phyloP scores from a whole-genome alignment of 75 land plant genomes.

The Picea glauca region DNA sequence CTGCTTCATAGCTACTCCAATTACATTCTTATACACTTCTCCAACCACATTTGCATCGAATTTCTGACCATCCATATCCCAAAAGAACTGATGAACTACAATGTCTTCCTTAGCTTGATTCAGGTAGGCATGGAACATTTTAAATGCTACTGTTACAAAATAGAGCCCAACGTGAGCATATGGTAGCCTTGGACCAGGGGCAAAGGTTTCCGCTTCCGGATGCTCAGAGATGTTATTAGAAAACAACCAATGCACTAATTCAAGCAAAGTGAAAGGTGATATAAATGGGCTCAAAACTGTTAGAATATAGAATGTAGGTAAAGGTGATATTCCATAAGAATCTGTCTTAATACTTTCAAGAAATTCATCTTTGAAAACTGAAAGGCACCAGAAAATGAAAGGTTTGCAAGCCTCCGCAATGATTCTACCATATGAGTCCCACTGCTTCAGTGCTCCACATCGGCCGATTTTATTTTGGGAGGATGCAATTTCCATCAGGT shows the following conservation, averaged over 20 bases:
- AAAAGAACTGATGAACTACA: slow-evolving; percentile 11
- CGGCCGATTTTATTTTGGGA: slow-evolving; percentile 1
- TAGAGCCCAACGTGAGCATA: slow-evolving; percentile 29
- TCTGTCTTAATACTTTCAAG: slow-evolving; percentile 16
- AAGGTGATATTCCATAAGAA: slow-evolving; percentile 14
- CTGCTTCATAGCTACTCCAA: slow-evolving; percentile 23
- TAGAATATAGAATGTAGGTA: slow-evolving; percentile 24
- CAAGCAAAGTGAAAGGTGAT: slow-evolving; percentile 49
- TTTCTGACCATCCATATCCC: slow-evolving; percentile 17
- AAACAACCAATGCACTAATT: slow-evolving; percentile 45
- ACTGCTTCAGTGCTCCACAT: slow-evolving; percentile 1
- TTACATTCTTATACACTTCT: slow-evolving; percentile 31
- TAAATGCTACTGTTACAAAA: slow-evolving; percentile 40
- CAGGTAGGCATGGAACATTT: slow-evolving; percentile 23
- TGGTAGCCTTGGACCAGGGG: slow-evolving; percentile 5
- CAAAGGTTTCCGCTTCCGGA: not conserved
- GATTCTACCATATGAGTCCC: not conserved
- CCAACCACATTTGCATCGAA: slow-evolving; percentile 18
- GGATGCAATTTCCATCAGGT: slow-evolving; percentile 9
- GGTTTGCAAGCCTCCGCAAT: slow-evolving; percentile 24
- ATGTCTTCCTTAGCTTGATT: slow-evolving; percentile 10
- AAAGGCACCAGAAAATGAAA: slow-evolving; percentile 21
- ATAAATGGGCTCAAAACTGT: slow-evolving; percentile 27
- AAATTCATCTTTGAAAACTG: slow-evolving; percentile 36
- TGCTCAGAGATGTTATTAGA: slow-evolving; percentile 16